phyloP scores from a whole-genome alignment of 176 grass and related monocot genomes.

The Themeda triandra region DNA sequence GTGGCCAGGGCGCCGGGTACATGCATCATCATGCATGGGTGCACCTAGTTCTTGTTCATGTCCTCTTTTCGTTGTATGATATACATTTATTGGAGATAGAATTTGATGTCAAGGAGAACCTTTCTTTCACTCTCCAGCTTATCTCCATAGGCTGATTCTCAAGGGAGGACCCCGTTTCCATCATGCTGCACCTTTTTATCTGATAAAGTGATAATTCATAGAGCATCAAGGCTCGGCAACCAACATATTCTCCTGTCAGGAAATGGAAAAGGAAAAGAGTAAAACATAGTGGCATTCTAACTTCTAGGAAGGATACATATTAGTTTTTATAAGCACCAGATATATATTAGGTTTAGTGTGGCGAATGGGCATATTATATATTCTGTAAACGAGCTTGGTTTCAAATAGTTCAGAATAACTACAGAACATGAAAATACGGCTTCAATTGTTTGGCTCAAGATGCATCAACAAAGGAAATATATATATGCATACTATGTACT shows the following conservation, averaged over 20 bases:
- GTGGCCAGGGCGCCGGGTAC: conserved; percentile 26
- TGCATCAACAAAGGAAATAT: not conserved
- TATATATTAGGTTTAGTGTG: too few species aligned
- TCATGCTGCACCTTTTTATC: conserved; percentile 32
- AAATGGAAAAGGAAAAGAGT: not conserved
- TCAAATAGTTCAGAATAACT: not conserved
- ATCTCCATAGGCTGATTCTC: conserved; percentile 23
- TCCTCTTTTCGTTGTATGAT: not conserved
- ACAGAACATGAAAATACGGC: not conserved
- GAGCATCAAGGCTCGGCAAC: not conserved
- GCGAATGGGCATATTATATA: not conserved
- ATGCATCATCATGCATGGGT: not conserved
- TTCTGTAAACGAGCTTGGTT: not conserved
- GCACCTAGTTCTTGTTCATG: conserved; percentile 28
- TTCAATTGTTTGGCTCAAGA: not conserved
- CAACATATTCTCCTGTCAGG: conserved; percentile 10
- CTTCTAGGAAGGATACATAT: not conserved
- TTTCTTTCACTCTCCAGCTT: conserved; percentile 28
- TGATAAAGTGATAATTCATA: conserved; percentile 19
- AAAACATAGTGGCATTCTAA: not conserved
- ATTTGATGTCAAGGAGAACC: conserved; percentile 14
- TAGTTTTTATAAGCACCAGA: not conserved
- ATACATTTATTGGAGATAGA: not conserved
- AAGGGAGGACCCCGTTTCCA: not conserved
- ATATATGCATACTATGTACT: not conserved